These are phyloP conservation scores for Candida chilensis DNA, from an alignment of 805 yeast genomes.

Conservation along the genomic window DNA sequence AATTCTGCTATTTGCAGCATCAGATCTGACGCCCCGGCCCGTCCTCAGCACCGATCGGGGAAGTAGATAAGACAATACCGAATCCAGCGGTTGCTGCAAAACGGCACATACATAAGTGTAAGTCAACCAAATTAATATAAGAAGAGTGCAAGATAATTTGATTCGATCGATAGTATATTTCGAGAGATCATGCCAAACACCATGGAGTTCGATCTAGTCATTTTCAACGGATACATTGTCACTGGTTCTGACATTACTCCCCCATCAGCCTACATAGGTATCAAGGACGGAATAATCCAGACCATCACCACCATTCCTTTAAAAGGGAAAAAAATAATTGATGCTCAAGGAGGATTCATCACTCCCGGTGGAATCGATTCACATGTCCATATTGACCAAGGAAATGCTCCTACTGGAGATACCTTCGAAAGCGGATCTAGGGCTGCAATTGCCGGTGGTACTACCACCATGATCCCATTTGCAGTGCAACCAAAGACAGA, in stretches of 20 bases:
- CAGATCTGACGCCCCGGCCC: too few species aligned
- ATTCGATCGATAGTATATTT: too few species aligned
- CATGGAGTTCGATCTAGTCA: constrained; percentile 14
- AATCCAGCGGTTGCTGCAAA: too few species aligned
- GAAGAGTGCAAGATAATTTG: too few species aligned
- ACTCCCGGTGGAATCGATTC: constrained; percentile 47
- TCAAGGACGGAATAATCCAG: constrained; percentile 25
- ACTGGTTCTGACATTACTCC: constrained; percentile 17
- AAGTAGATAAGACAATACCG: too few species aligned
- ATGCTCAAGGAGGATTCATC: constrained; percentile 36
- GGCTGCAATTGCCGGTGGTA: constrained; percentile 41
- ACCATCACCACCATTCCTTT: constrained; percentile 20
- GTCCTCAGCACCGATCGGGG: too few species aligned
- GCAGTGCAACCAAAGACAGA: constrained; percentile 30
- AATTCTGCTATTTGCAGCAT: too few species aligned
- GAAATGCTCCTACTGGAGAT: constrained; percentile 30
- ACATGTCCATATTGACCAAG: constrained; percentile 39
- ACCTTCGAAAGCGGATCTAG: constrained; percentile 32
- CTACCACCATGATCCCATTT: constrained; percentile 37
- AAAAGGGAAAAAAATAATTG: constrained; percentile 18
- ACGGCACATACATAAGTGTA: too few species aligned
- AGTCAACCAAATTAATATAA: too few species aligned
- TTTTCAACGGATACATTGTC: constrained; percentile 18
- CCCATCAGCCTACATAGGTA: constrained; percentile 27
- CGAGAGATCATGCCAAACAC: too few species aligned